Base-by-base conservation (phyloP, 306 rosid genomes). In the Malus fusca region DNA sequence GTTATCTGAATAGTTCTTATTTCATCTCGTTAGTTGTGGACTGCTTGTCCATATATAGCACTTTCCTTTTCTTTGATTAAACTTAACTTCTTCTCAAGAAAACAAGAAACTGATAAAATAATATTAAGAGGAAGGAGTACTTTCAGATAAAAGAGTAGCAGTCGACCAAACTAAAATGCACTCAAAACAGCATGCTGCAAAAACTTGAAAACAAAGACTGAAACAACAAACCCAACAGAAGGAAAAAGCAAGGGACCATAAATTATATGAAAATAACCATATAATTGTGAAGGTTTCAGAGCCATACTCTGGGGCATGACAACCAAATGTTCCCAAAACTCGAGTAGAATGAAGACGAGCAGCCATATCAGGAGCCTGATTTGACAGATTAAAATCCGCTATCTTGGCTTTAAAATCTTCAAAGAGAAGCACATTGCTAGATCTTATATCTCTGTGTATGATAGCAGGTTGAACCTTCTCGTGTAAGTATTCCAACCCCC, bases 311-410 rank as follows among this genome's bases (percentile, higher is more conserved):
- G 89, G 89, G 48, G 89, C 89, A 72, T 86, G 89, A 81, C 83
- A 86, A 25, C 89, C 89, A 72, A 86, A 86, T 43, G 89, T 86
- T 80, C 89, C 89, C 75, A 86, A 78, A 73, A 86, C 89, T 70
- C 89, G 85, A 60, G 89, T 86, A 65, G 89, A 86, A 68, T 86
- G 89, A 68, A 86, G 89, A 17, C 89, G 89, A 52, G 89, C 89
- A 33, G 89, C 89, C 89, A 86, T 86, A 73, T 86, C 89, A 31
- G 89, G 89, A 19, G 89, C 85, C 79, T 86, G 89, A 80, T 86
- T 86, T 12, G 89, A 86, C 71, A 86, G 89, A 73, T 86, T 86
- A 43, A 86, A 86, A 79, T 86, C 89, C 72, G 89, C 89, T 64
- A 86, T 61, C 77, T 86, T 86, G 68, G 89, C 87, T 78, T 86